These are phyloP conservation scores for Xylaria hypoxylon DNA, from an alignment of 2,329 filamentous ascomycete genomes.

Conservation along the genomic window DNA sequence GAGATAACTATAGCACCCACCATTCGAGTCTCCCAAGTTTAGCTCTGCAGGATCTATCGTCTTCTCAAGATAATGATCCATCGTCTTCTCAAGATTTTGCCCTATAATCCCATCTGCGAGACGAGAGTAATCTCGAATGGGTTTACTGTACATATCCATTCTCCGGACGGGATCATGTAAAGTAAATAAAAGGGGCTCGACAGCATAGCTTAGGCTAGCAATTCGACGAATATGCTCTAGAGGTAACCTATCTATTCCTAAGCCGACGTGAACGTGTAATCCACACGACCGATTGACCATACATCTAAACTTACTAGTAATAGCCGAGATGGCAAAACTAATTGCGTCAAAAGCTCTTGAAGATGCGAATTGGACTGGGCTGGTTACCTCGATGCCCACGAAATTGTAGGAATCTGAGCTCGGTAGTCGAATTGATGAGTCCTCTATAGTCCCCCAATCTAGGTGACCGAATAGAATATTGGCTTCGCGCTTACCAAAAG, in stretches of 20 bases:
- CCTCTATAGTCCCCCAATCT: not conserved
- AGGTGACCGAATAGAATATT: too few species aligned
- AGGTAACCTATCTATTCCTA: conserved; percentile 28
- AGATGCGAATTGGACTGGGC: conserved; percentile 31
- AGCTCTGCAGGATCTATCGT: too few species aligned
- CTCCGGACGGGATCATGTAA: conserved; percentile 35
- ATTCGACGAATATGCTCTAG: conserved; percentile 38
- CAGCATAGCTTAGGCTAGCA: conserved; percentile 35
- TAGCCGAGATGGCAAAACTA: conserved; percentile 15
- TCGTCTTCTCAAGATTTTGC: not conserved
- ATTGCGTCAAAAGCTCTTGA: conserved; percentile 32
- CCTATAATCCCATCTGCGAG: not conserved
- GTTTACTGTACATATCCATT: conserved; percentile 17
- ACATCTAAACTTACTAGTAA: conserved; percentile 31
- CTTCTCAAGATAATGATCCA: not conserved
- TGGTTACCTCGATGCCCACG: conserved; percentile 33
- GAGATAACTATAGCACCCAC: conserved; percentile 24
- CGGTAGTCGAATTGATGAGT: not conserved
- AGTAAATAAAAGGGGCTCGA: conserved; percentile 39
- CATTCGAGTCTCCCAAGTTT: too few species aligned
- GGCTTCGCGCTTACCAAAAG: too few species aligned
- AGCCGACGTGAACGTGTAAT: conserved; percentile 44
- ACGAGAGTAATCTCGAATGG: conserved; percentile 28
- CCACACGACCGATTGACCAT: conserved; percentile 36
- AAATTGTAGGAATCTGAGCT: not conserved